These are phyloP conservation scores for Rhodotorula glutinis DNA, from an alignment of 1,284 basidiomycete genomes.

Conservation along the genomic window DNA sequence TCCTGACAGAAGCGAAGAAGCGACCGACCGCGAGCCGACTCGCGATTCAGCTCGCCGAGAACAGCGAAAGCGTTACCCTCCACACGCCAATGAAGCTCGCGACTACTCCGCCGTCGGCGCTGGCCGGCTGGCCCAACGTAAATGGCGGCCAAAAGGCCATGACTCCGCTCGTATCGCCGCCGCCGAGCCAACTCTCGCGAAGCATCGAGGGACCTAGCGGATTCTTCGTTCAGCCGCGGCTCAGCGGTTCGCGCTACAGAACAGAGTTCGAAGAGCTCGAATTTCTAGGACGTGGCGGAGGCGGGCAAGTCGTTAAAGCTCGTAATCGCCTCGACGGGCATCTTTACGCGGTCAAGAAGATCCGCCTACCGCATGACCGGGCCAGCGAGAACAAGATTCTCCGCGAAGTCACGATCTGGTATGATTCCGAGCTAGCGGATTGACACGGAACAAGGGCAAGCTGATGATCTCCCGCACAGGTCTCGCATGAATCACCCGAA, in stretches of 20 bases:
- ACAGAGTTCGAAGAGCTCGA: constrained; percentile 44
- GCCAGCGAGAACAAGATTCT: constrained; percentile 41
- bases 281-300: constrained; percentile 43
- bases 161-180: constrained; percentile 22
- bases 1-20: constrained; percentile 37
- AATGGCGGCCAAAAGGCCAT: constrained; percentile 2
- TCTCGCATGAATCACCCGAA: constrained; percentile 42
- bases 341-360: constrained; percentile 44
- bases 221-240: constrained; percentile 41
- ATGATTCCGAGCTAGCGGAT: not conserved
- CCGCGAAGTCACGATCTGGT: constrained; percentile 45
- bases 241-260: constrained; percentile 36
- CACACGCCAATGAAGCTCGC: constrained; percentile 18
- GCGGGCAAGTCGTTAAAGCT: constrained; percentile 45
- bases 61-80: constrained; percentile 20
- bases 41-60: constrained; percentile 21
- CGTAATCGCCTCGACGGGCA: constrained; percentile 44
- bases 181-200: constrained; percentile 12
- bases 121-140: constrained; percentile 11
- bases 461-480: constrained; percentile 11
- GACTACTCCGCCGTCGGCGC: constrained; percentile 29
- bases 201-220: constrained; percentile 34
- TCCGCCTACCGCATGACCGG: constrained; percentile 40
- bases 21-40: constrained; percentile 25
- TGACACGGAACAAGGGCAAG: no score